A percentile compares a stretch with the other conserved stretches of the same genome.
These are phyloP conservation scores for Melaleuca alternifolia DNA, from an alignment of 345 rosid genomes.

Conservation along the genomic window DNA sequence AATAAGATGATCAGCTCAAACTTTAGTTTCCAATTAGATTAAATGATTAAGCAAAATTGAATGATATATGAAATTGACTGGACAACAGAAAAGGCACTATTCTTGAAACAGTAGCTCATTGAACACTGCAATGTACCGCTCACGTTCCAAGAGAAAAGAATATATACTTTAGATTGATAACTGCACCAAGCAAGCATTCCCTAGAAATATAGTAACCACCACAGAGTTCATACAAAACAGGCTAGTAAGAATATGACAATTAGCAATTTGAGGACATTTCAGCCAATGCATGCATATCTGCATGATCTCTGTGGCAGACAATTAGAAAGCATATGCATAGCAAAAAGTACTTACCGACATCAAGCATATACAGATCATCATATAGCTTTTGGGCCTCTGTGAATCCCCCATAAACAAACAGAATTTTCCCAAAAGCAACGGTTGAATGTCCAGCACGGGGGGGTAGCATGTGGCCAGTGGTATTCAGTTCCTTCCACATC, in stretches of 20 bases:
- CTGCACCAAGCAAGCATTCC: background rate
- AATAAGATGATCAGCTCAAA: background rate
- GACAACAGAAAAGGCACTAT: background rate
- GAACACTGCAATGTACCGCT: background rate
- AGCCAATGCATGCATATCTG: background rate
- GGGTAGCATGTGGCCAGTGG: slow-evolving; percentile 68
- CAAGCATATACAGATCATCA: slow-evolving; percentile 77
- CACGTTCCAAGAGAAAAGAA: background rate
- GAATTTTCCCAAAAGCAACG: slow-evolving; percentile 70
- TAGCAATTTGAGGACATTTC: background rate
- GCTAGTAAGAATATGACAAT: background rate
- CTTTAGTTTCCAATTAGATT: background rate
- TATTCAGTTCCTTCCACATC: slow-evolving; percentile 72
- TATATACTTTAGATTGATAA: background rate
- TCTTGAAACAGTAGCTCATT: background rate
- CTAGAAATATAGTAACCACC: background rate
- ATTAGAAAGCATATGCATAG: background rate
- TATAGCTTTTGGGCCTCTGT: slow-evolving; percentile 88
- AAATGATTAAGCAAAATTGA: background rate
- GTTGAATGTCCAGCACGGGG: slow-evolving; percentile 98
- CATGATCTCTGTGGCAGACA: background rate
- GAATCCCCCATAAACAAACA: slow-evolving; percentile 96
- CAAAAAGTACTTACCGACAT: slow-evolving; percentile 54
- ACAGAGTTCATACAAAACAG: background rate
- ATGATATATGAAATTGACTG: background rate